Evolutionary conservation across 2,329 filamentous ascomycete genomes (phyloP).

Genomic region (Hymenoscyphus fraxineus): DNA sequence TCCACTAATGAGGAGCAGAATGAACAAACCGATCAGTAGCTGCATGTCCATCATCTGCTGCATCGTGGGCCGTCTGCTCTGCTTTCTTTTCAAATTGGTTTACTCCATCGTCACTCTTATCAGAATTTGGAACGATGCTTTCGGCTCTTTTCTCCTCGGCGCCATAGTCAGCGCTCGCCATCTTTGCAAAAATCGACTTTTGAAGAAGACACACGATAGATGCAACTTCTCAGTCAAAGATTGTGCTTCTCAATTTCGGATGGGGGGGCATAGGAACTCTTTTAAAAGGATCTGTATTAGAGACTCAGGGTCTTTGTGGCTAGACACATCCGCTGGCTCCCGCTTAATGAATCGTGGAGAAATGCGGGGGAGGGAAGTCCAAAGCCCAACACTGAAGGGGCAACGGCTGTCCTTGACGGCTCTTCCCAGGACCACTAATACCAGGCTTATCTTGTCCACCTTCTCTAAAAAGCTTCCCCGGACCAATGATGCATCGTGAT

Average conservation of each 20-base stretch:
- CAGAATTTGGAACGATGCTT: not conserved
- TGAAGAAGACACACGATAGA: not conserved
- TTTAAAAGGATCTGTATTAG: not conserved
- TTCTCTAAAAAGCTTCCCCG: not conserved
- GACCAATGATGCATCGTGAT: not conserved
- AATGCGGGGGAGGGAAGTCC: not conserved
- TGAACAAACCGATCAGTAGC: conserved; percentile 28
- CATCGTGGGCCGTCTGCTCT: conserved; percentile 22
- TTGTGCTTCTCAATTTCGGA: not conserved
- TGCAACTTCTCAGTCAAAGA: not conserved
- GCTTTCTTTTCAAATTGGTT: conserved; percentile 1
- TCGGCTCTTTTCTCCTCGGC: conserved; percentile 6
- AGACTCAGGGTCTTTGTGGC: not conserved
- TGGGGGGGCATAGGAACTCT: not conserved
- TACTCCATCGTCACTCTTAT: conserved; percentile 8
- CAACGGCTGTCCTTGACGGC: not conserved
- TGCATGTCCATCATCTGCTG: conserved; percentile 28
- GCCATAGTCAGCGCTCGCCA: conserved; percentile 1
- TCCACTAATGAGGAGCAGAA: conserved; percentile 3
- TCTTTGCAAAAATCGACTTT: not conserved
- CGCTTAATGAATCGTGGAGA: not conserved
- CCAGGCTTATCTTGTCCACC: not conserved
- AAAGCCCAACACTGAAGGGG: not conserved
- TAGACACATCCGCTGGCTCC: not conserved
- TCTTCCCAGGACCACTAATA: not conserved